phyloP scores from a whole-genome alignment of 805 yeast genomes.

The Helenozyma rhizophorensis region DNA sequence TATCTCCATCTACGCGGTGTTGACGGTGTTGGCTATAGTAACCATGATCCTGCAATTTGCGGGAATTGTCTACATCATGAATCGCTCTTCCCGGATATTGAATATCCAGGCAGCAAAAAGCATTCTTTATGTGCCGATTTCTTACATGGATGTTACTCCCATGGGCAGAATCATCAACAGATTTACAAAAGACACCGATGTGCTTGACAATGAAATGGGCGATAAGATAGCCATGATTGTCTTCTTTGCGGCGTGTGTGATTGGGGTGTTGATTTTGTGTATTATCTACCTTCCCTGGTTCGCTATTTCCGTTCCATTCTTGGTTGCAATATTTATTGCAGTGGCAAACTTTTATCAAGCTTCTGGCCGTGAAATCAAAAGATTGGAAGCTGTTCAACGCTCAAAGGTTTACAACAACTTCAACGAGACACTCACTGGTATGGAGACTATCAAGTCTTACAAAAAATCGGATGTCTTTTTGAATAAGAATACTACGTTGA shows the following conservation, averaged over 20 bases:
- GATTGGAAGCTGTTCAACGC: slow-evolving; percentile 8
- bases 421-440: slow-evolving; percentile 8
- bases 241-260: slow-evolving; percentile 1
- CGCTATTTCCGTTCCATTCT: slow-evolving; percentile 7
- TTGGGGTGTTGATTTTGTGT: slow-evolving; percentile 4
- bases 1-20: slow-evolving; percentile 17
- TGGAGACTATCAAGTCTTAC: slow-evolving; percentile 7
- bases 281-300: slow-evolving; percentile 11
- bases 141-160: slow-evolving; percentile 23
- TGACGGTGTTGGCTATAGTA: slow-evolving; percentile 13
- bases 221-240: slow-evolving; percentile 14
- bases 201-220: slow-evolving; percentile 21
- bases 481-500: neutral
- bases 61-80: slow-evolving; percentile 11
- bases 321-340: slow-evolving; percentile 1
- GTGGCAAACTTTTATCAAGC: slow-evolving; percentile 7
- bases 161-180: slow-evolving; percentile 24
- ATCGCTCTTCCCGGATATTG: slow-evolving; percentile 13
- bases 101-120: slow-evolving; percentile 13
- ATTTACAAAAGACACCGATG: slow-evolving; percentile 23
- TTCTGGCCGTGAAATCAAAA: slow-evolving; percentile 9
- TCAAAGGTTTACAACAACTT: slow-evolving; percentile 8
- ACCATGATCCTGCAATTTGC: slow-evolving; percentile 6
- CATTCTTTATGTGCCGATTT: slow-evolving; percentile 19
- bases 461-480: neutral